Percentiles rank a stretch among this genome's conserved stretches.
These are phyloP conservation scores for Draba incana DNA, from an alignment of 345 rosid species.

Conservation along the genomic window DNA sequence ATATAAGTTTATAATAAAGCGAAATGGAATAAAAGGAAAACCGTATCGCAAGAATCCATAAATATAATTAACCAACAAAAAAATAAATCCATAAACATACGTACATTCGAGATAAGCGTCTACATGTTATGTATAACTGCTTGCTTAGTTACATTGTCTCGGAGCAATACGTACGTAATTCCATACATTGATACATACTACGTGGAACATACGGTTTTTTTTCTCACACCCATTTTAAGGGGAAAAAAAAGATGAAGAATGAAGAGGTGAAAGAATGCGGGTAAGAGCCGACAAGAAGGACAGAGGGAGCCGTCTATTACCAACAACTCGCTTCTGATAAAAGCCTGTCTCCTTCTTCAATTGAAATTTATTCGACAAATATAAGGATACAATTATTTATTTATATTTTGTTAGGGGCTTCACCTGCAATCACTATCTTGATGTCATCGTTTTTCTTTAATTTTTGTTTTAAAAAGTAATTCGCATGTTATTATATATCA, in stretches of 20 bases:
- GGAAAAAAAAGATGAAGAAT: conserved; percentile 13
- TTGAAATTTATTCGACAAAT: neutral
- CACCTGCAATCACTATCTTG: conserved; percentile 29
- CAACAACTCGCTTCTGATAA: conserved; percentile 48
- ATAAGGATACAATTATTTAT: neutral
- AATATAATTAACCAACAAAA: neutral
- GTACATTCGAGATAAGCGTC: neutral
- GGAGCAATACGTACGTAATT: too few species aligned
- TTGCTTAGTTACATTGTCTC: neutral
- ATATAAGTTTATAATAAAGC: neutral
- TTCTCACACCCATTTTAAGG: too few species aligned
- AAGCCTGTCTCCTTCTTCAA: conserved; percentile 44
- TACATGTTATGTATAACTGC: neutral
- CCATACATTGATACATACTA: too few species aligned
- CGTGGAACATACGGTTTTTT: neutral
- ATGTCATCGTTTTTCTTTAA: neutral
- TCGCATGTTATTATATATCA: neutral
- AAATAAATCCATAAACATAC: neutral
- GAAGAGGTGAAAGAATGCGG: conserved; percentile 7
- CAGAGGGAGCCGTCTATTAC: conserved; percentile 66
- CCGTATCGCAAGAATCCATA: neutral
- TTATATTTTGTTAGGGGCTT: neutral
- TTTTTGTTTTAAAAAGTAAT: neutral
- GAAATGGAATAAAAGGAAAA: conserved; percentile 14
- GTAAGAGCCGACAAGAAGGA: conserved; percentile 57